Conservation (phyloP, 2,329 filamentous ascomycete species). For the Scedosporium minutisporum region DNA sequence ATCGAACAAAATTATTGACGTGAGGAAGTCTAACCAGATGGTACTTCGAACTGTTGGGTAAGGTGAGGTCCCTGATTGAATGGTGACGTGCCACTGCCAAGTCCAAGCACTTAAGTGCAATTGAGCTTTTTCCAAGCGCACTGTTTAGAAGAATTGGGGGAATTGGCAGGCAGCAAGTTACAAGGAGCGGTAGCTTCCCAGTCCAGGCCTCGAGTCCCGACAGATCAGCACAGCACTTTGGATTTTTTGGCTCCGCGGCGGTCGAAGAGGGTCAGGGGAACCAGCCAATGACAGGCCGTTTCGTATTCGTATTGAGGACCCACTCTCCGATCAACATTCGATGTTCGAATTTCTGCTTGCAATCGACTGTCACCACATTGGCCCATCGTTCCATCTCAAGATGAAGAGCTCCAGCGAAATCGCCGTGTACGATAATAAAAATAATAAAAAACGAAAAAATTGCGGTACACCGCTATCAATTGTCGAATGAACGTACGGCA, state of each 20-base stretch:
- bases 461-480: too few species aligned
- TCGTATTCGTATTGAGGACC: slow-evolving; percentile 11
- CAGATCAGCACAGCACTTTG: too few species aligned
- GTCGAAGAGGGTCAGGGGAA: not conserved
- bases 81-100: not conserved
- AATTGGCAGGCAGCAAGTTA: not conserved
- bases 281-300: not conserved
- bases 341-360: not conserved
- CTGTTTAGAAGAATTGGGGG: not conserved
- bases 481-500: too few species aligned
- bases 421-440: not conserved
- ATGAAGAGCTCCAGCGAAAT: not conserved
- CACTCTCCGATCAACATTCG: not conserved
- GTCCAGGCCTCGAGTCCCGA: too few species aligned
- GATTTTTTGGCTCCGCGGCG: not conserved
- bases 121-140: too few species aligned
- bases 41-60: not conserved
- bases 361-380: slow-evolving; percentile 3
- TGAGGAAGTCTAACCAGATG: not conserved
- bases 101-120: not conserved
- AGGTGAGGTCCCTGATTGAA: not conserved
- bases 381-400: not conserved
- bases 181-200: too few species aligned
- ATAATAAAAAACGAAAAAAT: not conserved
- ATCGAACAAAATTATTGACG: not conserved